Evolutionary conservation across 305 asterid species (phyloP), one percentile per base, ranked within the genome.

Genomic region (Fraxinus ornus): DNA sequence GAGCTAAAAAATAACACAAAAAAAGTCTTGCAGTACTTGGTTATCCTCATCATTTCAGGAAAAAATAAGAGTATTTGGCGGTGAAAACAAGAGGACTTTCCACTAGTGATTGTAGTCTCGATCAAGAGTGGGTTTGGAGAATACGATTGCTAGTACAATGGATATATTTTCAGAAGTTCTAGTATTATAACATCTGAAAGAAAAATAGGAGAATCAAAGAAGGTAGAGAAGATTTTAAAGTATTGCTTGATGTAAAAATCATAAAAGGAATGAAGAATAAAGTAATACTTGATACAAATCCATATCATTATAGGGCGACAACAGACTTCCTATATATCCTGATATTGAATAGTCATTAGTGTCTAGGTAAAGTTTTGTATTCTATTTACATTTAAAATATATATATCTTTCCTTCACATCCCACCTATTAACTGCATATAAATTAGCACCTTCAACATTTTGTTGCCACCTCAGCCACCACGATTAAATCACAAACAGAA

Each of bases 381-480:
- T 62, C 17, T 19, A 62, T 62, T 21, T 21, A 62, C 32, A 62
- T 22, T 1, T 62, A 7, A 7, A 7, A 39, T 7, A 33, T 33
- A 37, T 37, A 37, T 36, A 5, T 36, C 7, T 36, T 36, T 36
- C 28, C 32, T 24, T 28, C 35, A 37, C 13, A 9, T 28, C 15
- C 39, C 66, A 28, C 37, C 62, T 77, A 15, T 17, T 33, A 24
- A 33, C 8, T 52, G 71, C 30, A 77, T 77, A 77, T 26, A 19
- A 28, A 52, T 47, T 19, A 77, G 44, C 44, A 49, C 79, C 66
- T 41, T 76, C 60, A 22, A 30, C 68, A 44, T 76, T 24, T 19
- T 44, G 79, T 55, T 22, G 41, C 68, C 44, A 24, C 70, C 79
- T 47, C 66, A 47, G 68, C 79, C 26, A 9, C 79, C 79, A 76